A percentile compares a stretch with the other conserved stretches of the same genome.
Evolutionary conservation across 2,329 filamentous ascomycete species (phyloP).

Genomic region (Aurifilum marmelostoma): DNA sequence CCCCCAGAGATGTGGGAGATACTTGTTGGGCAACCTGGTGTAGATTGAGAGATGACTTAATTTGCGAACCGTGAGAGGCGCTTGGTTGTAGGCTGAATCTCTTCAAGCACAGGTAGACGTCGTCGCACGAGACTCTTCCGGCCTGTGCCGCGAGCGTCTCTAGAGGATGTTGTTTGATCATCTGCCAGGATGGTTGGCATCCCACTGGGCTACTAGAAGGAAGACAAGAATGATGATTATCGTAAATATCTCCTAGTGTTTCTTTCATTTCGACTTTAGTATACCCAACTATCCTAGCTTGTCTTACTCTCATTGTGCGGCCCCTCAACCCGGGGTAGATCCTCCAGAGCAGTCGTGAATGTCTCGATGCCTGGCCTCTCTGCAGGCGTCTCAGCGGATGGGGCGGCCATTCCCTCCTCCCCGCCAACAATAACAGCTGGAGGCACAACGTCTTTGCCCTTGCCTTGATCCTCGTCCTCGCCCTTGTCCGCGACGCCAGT

Average conservation of each 20-base stretch:
- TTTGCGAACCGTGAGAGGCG: background rate
- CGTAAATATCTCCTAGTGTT: background rate
- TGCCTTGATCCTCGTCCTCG: background rate
- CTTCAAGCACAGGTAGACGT: background rate
- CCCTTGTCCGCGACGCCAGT: background rate
- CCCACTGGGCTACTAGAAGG: background rate
- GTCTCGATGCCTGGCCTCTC: constrained; percentile 53
- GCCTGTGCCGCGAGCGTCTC: background rate
- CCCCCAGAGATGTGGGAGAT: no score
- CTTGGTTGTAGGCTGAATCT: background rate
- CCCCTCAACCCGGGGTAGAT: constrained; percentile 40
- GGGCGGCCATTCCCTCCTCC: constrained; percentile 17
- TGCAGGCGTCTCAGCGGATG: constrained; percentile 18
- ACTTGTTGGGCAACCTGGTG: no score
- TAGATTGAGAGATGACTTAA: no score
- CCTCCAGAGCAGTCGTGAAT: constrained; percentile 58
- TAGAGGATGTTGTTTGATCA: background rate
- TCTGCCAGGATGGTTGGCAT: background rate
- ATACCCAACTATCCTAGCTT: background rate
- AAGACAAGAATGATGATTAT: background rate
- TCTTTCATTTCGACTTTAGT: background rate
- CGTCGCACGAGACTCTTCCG: background rate
- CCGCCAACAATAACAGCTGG: constrained; percentile 11
- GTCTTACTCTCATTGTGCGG: background rate
- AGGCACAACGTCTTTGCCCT: constrained; percentile 9